Evolutionary conservation across 257 asterid species (phyloP), one percentile per base, ranked within the genome.

Genomic region (Jaltomata sinuosa): DNA sequence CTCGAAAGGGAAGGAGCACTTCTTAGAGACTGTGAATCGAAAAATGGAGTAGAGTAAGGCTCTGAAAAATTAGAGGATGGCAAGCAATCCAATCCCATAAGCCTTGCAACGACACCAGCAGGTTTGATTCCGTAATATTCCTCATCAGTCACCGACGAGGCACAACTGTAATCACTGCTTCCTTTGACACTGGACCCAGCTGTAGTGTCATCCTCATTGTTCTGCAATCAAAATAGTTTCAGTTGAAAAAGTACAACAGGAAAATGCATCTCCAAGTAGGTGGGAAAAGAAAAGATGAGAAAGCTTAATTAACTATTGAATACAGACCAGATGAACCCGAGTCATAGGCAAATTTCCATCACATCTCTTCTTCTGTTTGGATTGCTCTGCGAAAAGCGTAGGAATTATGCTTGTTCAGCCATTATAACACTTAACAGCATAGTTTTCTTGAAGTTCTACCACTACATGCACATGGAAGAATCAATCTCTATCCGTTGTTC

Each of bases 71-170:
- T 89, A 34, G 95, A 89, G 87, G 93, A 91, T 29, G 98, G 98
- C 91, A 94, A 82, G 69, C 92, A 88, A 84, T 97, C 98, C 87
- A 97, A 88, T 55, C 99, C 99, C 99, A 97, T 97, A 36, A 97
- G 98, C 84, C 97, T 90, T n/a, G 98, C 99, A 88, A 95, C 96
- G 3, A 97, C 97, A 2, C 97, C 92, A 0, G 98, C 98, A 21
- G 92, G 91, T 85, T 83, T 93, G 8, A 87, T 84, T 54, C 89
- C 91, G 52, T 82, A 87, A 81, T 88, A 64, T 31, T 94, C 98
- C 76, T 96, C 99, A 82, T 94, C 98, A 10, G 92, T 88, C 64
- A 93, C 87, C 0, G 97, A 97, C 61, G 98, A 93, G 86, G 97
- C 89, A 85, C 94, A 91, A 84, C 98, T 93, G 57, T 90, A 92